Conservation (phyloP, 169 alveolate genomes). For the Plasmodium adleri region DNA sequence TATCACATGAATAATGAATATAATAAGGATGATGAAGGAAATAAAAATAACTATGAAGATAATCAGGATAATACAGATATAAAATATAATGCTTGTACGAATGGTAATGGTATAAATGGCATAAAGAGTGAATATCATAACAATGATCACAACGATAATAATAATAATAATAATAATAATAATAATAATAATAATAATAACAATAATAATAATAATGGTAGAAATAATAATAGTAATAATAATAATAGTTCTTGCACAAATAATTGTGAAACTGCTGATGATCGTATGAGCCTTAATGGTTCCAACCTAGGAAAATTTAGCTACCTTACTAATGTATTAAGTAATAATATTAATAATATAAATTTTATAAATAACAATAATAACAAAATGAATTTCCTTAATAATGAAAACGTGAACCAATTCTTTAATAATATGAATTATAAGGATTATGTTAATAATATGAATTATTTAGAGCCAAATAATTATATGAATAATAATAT, state of each 20-base stretch:
- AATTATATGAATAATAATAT: conserved; percentile 2
- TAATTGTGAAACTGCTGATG: not conserved
- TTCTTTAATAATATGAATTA: not conserved
- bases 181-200: not conserved
- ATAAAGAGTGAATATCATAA: not conserved
- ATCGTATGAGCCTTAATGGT: not conserved
- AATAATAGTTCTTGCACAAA: not conserved
- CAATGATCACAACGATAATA: not conserved
- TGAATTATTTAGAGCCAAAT: conserved; percentile 2
- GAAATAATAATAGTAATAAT: not conserved
- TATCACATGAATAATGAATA: not conserved
- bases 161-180: not conserved
- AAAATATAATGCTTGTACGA: not conserved
- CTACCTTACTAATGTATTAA: conserved; percentile 1
- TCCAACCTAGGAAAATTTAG: not conserved
- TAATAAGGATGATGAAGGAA: not conserved
- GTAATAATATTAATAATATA: conserved; percentile 21
- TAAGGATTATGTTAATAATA: not conserved
- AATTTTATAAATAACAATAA: conserved; percentile 4
- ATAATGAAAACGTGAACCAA: not conserved
- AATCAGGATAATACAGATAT: not conserved
- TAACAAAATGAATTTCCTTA: not conserved
- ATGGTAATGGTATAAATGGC: not conserved
- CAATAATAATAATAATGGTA: not conserved
- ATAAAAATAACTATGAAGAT: not conserved